Base-by-base conservation (phyloP, 2,329 filamentous ascomycete genomes). In the Penicillium nordicum region DNA sequence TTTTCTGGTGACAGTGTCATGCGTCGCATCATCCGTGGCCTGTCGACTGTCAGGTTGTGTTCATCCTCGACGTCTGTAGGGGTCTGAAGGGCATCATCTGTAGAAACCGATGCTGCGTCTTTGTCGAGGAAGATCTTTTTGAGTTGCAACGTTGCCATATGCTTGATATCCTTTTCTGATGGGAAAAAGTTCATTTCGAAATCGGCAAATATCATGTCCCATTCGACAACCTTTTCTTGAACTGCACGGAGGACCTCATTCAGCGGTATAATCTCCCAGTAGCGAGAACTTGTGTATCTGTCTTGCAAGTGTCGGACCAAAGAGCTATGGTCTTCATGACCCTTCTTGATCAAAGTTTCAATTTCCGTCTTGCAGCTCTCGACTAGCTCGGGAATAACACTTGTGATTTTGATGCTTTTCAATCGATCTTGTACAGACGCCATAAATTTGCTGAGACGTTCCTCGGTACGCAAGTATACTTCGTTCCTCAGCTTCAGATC, bases 181-280 rank as follows among this genome's bases (percentile, higher is more conserved):
- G 89, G 93, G 66, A 99, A 88, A 75, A 93, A 99, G 65, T 96
- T 89, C 42, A 87, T 85, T 71, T 99, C 95, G 57, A 99, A 97
- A 53, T 94, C 89, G 54, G 86, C 82, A 76, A 99, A 99, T 0
- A 86, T 86, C 25, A 88, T 86, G 68, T 99, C 95, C 94, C 94
- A 99, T 62, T 92, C 90, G 21, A 92, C 87, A 4, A 93, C 92
- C 65, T 90, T 95, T 69, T 97, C 92, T 62, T 97, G 87, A 80
- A 96, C 94, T 54, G 90, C 89, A 63, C 93, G 87, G 48, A 97
- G 84, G 8, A 93, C 89, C 55, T 88, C 83, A 65, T 97, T 99
- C 61, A 99, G 82, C 0, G 95, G 94, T 48, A 97, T 92, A 53
- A 97, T 88, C 74, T 99, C 94, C 78, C 96, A 99, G 70, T 97